phyloP scores from a whole-genome alignment of 345 rosid genomes.

The Tarenaya hassleriana region DNA sequence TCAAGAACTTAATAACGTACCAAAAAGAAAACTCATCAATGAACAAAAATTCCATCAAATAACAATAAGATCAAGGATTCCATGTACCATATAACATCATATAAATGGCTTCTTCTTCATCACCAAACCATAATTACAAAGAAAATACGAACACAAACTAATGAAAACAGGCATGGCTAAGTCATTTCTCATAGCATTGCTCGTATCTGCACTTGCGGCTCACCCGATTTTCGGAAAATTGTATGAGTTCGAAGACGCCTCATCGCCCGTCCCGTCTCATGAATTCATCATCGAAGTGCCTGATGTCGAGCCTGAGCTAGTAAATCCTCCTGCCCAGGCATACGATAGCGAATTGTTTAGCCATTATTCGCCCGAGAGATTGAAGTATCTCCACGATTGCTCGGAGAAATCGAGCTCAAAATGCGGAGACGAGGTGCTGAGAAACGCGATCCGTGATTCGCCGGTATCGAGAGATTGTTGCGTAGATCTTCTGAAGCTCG shows the following conservation, averaged over 20 bases:
- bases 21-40: too few species aligned
- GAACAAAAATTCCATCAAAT: too few species aligned
- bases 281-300: conserved; percentile 9
- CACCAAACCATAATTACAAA: too few species aligned
- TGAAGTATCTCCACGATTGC: not conserved
- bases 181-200: conserved; percentile 5
- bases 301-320: conserved; percentile 7
- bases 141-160: not conserved
- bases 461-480: conserved; percentile 8
- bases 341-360: not conserved
- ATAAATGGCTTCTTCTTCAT: too few species aligned
- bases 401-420: not conserved
- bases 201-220: not conserved
- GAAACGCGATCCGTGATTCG: conserved; percentile 1
- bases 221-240: not conserved
- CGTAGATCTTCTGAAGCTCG: conserved; percentile 3
- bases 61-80: too few species aligned
- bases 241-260: conserved; percentile 16
- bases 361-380: not conserved
- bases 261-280: conserved; percentile 3
- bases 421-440: conserved; percentile 4
- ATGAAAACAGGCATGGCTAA: conserved; percentile 22
- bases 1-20: too few species aligned
- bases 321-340: conserved; percentile 2
- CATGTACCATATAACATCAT: too few species aligned